Evolutionary conservation across 352 stramenopile species (phyloP), one percentile per base, ranked within the genome.

Genomic region (Lagenidium giganteum): DNA sequence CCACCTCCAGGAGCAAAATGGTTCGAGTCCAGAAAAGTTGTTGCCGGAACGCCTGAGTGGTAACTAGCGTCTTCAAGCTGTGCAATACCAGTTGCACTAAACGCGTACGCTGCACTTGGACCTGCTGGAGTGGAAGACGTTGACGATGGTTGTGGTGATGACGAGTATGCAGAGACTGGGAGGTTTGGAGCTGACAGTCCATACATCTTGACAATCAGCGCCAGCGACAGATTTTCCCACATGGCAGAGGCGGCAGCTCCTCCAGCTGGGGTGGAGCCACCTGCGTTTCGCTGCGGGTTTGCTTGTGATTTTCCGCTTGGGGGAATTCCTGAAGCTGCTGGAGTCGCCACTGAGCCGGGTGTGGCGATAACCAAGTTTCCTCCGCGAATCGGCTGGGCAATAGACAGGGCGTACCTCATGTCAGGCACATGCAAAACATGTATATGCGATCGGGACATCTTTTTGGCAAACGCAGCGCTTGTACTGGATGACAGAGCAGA

Each of bases 141-240:
- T 5, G 8, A 7, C 6, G 8, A 23, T 16, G 47, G 41, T 8
- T 44, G 42, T 18, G 47, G 41, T 28, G 76, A 67, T 11, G 68
- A 52, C 12, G 62, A 61, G 9, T 72, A 60, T 7, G n/a, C n/a
- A n/a, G 67, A 61, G 23, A 87, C 59, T 7, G 72, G 72, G 9
- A 83, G 64, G 26, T 76, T 86, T 25, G 78, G 78, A 9, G 79
- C 70, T 25, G 85, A 70, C 1, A 94, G 64, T 8, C 79, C 83
- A 41, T 94, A 94, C 74, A 92, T 87, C 28, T 83, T 83, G 30
- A 88, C 70, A 18, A 94, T 81, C 6, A 87, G 53, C 3, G 75
- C 73, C n/a, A 92, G 51, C 0, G 79, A 86, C 8, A 94, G 41
- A 28, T 82, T 91, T 29, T 92, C 82, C 35, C 88, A 51, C 7